Percentiles rank a stretch among this genome's conserved stretches.
phyloP scores from a whole-genome alignment of 495 filamentous ascomycete species.

The Neurospora discreta region DNA sequence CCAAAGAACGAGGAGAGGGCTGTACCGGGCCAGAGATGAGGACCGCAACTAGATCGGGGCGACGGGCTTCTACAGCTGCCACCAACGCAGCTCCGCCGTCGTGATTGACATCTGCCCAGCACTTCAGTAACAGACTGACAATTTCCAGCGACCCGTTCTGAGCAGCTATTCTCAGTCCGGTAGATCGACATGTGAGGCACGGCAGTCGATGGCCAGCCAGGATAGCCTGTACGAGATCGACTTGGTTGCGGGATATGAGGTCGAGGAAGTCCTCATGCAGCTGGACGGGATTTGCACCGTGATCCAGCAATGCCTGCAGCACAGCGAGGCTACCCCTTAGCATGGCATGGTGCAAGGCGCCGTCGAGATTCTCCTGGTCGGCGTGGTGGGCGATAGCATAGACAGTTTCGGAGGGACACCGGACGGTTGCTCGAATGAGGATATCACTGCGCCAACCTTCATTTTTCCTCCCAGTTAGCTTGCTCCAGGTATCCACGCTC shows the following conservation, averaged over 20 bases:
- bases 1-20: slow-evolving; percentile 16
- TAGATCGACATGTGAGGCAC: slow-evolving; percentile 19
- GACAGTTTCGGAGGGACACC: slow-evolving; percentile 17
- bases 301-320: slow-evolving; percentile 15
- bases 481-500: slow-evolving; percentile 11
- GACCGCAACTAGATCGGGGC: slow-evolving; percentile 14
- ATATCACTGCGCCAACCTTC: slow-evolving; percentile 15
- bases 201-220: slow-evolving; percentile 19
- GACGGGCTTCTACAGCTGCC: slow-evolving; percentile 13
- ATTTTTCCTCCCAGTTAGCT: slow-evolving; percentile 9
- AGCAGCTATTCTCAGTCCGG: slow-evolving; percentile 19
- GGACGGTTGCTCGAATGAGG: slow-evolving; percentile 16
- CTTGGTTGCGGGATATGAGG: slow-evolving; percentile 11
- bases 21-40: slow-evolving; percentile 16
- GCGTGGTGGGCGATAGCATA: slow-evolving; percentile 15
- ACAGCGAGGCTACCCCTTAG: slow-evolving; percentile 13
- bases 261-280: slow-evolving; percentile 23
- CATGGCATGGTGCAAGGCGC: slow-evolving; percentile 19
- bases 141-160: slow-evolving; percentile 16
- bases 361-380: slow-evolving; percentile 22
- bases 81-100: slow-evolving; percentile 13
- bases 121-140: slow-evolving; percentile 10
- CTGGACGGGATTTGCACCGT: slow-evolving; percentile 17
- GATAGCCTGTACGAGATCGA: slow-evolving; percentile 11
- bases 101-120: slow-evolving; percentile 22